Evolutionary conservation across 305 asterid genomes (phyloP), one percentile per base, ranked within the genome.

Genomic region (Andrographis paniculata): DNA sequence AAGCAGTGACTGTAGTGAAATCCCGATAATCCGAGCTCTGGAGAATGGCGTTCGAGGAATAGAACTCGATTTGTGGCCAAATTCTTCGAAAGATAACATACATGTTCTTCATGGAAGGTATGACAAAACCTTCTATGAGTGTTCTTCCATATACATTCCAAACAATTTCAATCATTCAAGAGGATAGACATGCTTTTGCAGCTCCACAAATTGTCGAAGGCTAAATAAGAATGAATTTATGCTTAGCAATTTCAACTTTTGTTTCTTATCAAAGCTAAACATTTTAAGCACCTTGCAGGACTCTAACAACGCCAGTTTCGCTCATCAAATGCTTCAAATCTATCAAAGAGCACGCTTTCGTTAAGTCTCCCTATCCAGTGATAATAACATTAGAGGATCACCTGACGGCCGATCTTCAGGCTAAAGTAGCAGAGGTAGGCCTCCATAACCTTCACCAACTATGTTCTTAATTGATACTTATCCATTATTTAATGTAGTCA

Each of bases 1-100:
- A 36, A 87, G 95, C 69, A 92, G 99, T 35, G 99, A 87, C 65
- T 84, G 95, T 62, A 92, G 96, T 45, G 99, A 84, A 60, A 69
- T 49, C 45, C 99, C 99, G 2, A 87, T 92, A 33, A 50, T 84
- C 20, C 58, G 66, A 40, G 84, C 99, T 42, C 72, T 92, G 45
- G 78, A 75, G 35, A 87, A 73, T 21, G 91, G 99, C 16, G 96
- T 92, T n/a, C 69, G 95, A 56, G 99, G 94, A 41, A 87, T 92
- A 31, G 99, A 92, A 68, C 81, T 92, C 35, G 99, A 92, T 68
- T 68, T 84, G 45, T 92, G 99, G 99, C 96, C 99, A 7, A 92
- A 84, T 69, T 77, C 96, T 17, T 57, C 65, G 1, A 76, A 77
- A 50, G 93, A 87, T 61, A 72, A 84, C 42, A 62, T 92, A 14